Evolutionary conservation across 768 basidiomycete species (phyloP).

Genomic region (Panus rudis): DNA sequence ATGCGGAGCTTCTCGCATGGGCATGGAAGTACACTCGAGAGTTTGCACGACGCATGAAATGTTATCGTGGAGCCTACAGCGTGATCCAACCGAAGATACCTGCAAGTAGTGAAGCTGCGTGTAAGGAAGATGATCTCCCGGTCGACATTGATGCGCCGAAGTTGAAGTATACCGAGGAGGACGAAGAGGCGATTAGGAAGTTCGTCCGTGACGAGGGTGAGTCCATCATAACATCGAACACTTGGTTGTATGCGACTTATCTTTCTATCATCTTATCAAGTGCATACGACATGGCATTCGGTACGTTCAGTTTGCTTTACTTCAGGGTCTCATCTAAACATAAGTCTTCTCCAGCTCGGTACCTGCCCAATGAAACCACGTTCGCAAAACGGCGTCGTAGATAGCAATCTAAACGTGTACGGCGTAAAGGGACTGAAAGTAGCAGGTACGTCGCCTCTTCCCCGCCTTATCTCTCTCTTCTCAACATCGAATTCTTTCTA

Average conservation of each 20-base stretch:
- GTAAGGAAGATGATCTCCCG: slow-evolving; percentile 13
- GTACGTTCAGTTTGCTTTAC: slow-evolving; percentile 11
- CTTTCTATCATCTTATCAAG: slow-evolving; percentile 8
- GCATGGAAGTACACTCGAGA: slow-evolving; percentile 52
- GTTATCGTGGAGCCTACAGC: slow-evolving; percentile 28
- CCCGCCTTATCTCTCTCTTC: neutral
- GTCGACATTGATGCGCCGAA: slow-evolving; percentile 21
- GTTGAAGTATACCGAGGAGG: slow-evolving; percentile 27
- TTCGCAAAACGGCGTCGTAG: slow-evolving; percentile 53
- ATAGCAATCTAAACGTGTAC: slow-evolving; percentile 56
- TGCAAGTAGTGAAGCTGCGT: slow-evolving; percentile 21
- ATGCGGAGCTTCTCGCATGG: slow-evolving; percentile 38
- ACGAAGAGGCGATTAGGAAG: slow-evolving; percentile 27
- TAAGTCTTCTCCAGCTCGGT: slow-evolving; percentile 37
- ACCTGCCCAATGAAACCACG: slow-evolving; percentile 65
- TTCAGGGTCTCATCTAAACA: neutral
- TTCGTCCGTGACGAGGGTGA: slow-evolving; percentile 19
- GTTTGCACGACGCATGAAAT: slow-evolving; percentile 44
- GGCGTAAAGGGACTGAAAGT: slow-evolving; percentile 52
- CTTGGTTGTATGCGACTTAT: neutral
- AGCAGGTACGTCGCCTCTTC: slow-evolving; percentile 31
- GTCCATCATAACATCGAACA: neutral
- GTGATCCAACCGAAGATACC: slow-evolving; percentile 25
- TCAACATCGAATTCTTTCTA: neutral
- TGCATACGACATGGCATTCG: slow-evolving; percentile 27